phyloP scores from a whole-genome alignment of 805 yeast genomes.

The Saccharomyces paradoxus region DNA sequence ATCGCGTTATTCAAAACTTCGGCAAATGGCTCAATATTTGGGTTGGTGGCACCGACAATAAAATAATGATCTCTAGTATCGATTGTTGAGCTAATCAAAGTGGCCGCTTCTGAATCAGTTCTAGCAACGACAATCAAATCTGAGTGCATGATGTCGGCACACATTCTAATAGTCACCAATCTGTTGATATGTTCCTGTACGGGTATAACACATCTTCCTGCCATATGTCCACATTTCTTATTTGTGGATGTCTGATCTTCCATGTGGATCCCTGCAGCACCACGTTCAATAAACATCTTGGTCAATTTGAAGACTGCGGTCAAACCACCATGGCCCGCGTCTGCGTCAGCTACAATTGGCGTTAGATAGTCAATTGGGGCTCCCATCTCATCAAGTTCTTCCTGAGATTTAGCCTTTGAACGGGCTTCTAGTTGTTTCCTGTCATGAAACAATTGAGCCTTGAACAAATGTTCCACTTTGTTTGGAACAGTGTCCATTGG shows the following conservation, averaged over 20 bases:
- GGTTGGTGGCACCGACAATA: constrained; percentile 84
- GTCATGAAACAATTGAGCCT: constrained; percentile 95
- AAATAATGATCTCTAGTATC: constrained; percentile 93
- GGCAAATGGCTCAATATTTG: constrained; percentile 58
- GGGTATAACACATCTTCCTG: constrained; percentile 95
- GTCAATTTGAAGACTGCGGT: constrained; percentile 94
- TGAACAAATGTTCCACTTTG: constrained; percentile 93
- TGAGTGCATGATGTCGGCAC: constrained; percentile 88
- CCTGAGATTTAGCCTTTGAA: constrained; percentile 43
- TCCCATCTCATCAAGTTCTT: constrained; percentile 58
- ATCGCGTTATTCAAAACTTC: constrained; percentile 80
- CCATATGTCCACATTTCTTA: constrained; percentile 98
- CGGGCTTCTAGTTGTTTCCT: constrained; percentile 90
- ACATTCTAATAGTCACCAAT: constrained; percentile 85
- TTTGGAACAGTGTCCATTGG: constrained; percentile 98
- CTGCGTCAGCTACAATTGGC: constrained; percentile 96
- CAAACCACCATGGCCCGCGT: constrained; percentile 98
- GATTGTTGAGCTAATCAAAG: constrained; percentile 85
- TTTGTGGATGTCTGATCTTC: constrained; percentile 99
- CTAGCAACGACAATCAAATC: constrained; percentile 85
- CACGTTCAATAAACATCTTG: constrained; percentile 91
- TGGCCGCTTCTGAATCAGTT: constrained; percentile 97
- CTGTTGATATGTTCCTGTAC: constrained; percentile 96
- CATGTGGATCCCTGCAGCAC: constrained; percentile 98
- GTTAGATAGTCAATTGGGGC: constrained; percentile 80